Base-by-base conservation (phyloP, 352 stramenopile species). In the Phytophthora fragariae region DNA sequence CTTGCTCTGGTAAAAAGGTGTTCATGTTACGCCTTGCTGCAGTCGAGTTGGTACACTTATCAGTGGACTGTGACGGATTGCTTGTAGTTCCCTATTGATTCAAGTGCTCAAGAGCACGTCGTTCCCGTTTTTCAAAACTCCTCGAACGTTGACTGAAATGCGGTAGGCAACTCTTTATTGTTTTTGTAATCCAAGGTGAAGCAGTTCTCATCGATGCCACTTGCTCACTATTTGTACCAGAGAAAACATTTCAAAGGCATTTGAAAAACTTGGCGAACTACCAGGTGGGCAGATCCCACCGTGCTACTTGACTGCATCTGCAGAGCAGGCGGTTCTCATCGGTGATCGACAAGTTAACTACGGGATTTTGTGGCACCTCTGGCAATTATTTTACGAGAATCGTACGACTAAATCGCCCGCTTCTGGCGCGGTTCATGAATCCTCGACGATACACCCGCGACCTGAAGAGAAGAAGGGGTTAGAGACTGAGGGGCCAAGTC, bases 341-440 rank as follows among this genome's bases (percentile, higher is more conserved):
- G 83, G 83, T 9, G 73, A 92, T 53, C 76, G 75, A 37, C 79
- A 90, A 52, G 65, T 77, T 4, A 73, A 63, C 21, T 91, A 85
- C 47, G 82, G 76, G 5, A 41, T 91, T 21, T 69, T 91, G 15
- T 90, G 85, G 83, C 64, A 85, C 60, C 41, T 91, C 6, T 86
- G 82, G 81, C 83, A 90, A 33, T 63, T 60, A 11, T 52, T 24
- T 27, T 17, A 17, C 6, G n/a, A 19, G 17, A 71, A 49, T 55
- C 44, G 27, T 49, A 47, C 50, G 49, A 14, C 12, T 8, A 14
- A 49, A 64, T 57, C 47, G 31, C 29, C 19, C 19, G 19, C 9
- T 14, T 6, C 11, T 17, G 29, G 17, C n/a, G 47, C 10, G 17
- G 19, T 24, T 24, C 60, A 46, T 60, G 9, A 29, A 57, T 15